Base-by-base conservation (phyloP, 2,329 filamentous ascomycete genomes). In the Neofusicoccum parvum region DNA sequence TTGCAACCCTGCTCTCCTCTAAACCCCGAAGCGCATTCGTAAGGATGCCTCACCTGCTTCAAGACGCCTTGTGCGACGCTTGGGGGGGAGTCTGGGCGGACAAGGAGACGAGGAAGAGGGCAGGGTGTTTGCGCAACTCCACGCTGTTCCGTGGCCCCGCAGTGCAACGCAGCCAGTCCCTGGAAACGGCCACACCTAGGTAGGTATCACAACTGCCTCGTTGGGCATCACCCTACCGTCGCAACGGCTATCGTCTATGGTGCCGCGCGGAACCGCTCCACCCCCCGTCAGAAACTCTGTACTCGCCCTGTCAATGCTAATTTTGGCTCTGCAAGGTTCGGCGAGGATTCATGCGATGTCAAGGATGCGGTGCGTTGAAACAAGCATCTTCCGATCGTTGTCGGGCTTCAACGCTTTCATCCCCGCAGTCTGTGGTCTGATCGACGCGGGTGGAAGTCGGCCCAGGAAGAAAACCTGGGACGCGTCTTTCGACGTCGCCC, bases 361-460 rank as follows among this genome's bases (percentile, higher is more conserved):
- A 36, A 39, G 39, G 41, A 46, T 59, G 39, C 15, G 53, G 10
- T 46, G n/a, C 27, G 41, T 46, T 17, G 14, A 45, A 46, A 59
- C 54, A 59, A 58, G 56, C 39, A 45, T 45, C 37, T 11, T 12
- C 5, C 23, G 7, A 32, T 32, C 37, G 20, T 59, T 15, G 5
- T 37, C 56, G 43, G 56, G 41, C 56, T 12, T 59, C 54, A 46
- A 45, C 54, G 41, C 39, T 32, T 14, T 14, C 32, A 49, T 48
- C 50, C 50, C 56, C 56, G 32, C 56, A 60, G 48, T 15, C 17
- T 36, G 56, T 43, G 48, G 48, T 20, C 17, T 36, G 56, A 60
- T 60, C 56, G 32, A 37, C 56, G 43, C 56, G 56, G 56, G 56
- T 37, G 43, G 43, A 23, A 46, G 17, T 23, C 32, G 56, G 43